Evolutionary conservation across 164 flowering plant genomes (phyloP).

Genomic region (Berberis vulgaris): DNA sequence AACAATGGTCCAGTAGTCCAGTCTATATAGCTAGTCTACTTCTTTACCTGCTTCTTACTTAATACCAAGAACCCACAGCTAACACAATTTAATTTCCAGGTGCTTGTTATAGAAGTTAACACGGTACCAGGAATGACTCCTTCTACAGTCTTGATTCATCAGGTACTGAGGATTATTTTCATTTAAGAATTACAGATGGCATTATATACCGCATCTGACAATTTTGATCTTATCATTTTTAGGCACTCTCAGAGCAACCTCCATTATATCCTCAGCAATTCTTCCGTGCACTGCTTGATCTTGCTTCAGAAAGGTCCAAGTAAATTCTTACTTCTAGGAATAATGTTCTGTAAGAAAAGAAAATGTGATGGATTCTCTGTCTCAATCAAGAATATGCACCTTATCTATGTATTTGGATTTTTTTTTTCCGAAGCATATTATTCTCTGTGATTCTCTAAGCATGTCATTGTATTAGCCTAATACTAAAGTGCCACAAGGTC

Average conservation of each 20-base stretch:
- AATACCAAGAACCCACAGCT: not conserved
- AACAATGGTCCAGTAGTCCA: not conserved
- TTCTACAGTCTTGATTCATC: constrained; percentile 89
- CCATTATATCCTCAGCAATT: constrained; percentile 77
- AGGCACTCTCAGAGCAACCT: constrained; percentile 83
- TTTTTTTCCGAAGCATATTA: too few relatives aligned
- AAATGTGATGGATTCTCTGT: too few relatives aligned
- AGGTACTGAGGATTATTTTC: constrained; percentile 35
- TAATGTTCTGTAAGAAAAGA: too few relatives aligned
- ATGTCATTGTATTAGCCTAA: too few relatives aligned
- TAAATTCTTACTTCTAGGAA: not conserved
- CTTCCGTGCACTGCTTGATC: constrained; percentile 69
- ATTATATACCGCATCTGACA: not conserved
- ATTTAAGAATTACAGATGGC: not conserved
- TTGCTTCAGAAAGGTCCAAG: constrained; percentile 47
- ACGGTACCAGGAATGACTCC: constrained; percentile 98
- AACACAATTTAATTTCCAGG: constrained; percentile 33
- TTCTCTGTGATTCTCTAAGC: too few relatives aligned
- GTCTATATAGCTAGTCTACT: not conserved
- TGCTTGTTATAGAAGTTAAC: constrained; percentile 76
- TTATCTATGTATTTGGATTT: too few relatives aligned
- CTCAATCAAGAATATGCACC: too few relatives aligned
- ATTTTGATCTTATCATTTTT: constrained; percentile 6
- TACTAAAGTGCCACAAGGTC: too few relatives aligned
- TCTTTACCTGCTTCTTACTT: not conserved